These are phyloP conservation scores for Henckelia pumila DNA, from an alignment of 257 asterid genomes.

Conservation along the genomic window DNA sequence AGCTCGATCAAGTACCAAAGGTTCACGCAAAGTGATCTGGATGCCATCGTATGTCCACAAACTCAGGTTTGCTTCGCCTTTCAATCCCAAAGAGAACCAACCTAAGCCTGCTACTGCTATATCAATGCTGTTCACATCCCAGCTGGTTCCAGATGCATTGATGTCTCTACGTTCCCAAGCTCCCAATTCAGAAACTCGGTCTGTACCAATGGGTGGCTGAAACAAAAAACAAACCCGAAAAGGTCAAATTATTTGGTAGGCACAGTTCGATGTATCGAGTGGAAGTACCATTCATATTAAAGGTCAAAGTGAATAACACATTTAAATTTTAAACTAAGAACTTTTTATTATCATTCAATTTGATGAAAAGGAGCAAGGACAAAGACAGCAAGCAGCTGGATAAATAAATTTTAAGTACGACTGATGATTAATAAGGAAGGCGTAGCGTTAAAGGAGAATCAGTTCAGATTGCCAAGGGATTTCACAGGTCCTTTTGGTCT, in stretches of 20 bases:
- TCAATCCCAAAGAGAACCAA: constrained; percentile 83
- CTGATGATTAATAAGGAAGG: background rate
- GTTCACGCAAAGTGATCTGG: constrained; percentile 61
- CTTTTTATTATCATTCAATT: background rate
- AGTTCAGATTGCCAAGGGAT: background rate
- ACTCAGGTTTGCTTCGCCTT: constrained; percentile 75
- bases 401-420: too few species aligned
- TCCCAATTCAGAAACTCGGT: constrained; percentile 64
- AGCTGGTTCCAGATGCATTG: constrained; percentile 69
- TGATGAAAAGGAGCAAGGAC: background rate
- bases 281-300: too few species aligned
- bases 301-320: background rate
- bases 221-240: constrained; percentile 14
- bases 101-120: constrained; percentile 83
- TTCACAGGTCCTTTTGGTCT: background rate
- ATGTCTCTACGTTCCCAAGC: constrained; percentile 61
- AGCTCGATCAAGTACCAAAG: constrained; percentile 87
- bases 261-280: background rate
- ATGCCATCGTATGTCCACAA: constrained; percentile 77
- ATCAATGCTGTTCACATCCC: constrained; percentile 84
- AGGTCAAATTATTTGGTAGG: background rate
- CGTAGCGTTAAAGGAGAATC: background rate
- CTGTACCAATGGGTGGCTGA: constrained; percentile 73
- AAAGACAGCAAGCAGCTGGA: background rate
- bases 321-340: background rate